These are phyloP conservation scores for Phialophora macrospora DNA, from an alignment of 2,329 filamentous ascomycete species.

Conservation along the genomic window DNA sequence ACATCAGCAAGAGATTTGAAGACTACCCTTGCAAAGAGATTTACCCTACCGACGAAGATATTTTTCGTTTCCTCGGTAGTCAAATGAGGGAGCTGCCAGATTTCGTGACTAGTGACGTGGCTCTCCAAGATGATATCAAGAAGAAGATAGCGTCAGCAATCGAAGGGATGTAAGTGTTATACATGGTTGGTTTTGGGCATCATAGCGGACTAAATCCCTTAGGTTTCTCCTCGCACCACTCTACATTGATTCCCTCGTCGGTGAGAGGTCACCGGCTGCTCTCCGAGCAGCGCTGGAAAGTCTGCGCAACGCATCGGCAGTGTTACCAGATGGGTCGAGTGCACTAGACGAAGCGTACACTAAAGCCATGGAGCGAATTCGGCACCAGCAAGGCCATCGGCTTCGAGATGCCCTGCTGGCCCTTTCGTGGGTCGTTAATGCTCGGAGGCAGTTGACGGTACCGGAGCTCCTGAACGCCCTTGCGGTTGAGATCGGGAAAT, in stretches of 20 bases:
- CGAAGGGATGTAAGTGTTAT: neutral
- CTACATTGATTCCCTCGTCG: neutral
- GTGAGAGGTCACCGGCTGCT: neutral
- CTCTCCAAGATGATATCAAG: neutral
- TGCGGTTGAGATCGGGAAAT: neutral
- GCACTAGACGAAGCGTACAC: neutral
- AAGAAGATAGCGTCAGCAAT: neutral
- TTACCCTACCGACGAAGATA: neutral
- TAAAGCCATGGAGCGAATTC: neutral
- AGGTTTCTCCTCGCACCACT: neutral
- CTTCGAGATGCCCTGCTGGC: neutral
- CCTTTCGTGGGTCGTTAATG: neutral
- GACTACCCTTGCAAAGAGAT: neutral
- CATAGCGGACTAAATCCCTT: neutral
- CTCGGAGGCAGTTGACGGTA: neutral
- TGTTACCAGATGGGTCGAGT: neutral
- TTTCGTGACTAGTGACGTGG: neutral
- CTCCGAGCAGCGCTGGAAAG: neutral
- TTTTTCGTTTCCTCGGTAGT: neutral
- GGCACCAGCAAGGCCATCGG: neutral
- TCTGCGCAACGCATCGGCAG: neutral
- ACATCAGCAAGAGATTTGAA: neutral
- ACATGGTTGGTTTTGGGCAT: neutral
- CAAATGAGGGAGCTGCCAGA: neutral
- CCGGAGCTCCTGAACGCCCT: neutral